These are phyloP conservation scores for Leishmania major DNA, from an alignment of 208 protist genomes.

Conservation along the genomic window DNA sequence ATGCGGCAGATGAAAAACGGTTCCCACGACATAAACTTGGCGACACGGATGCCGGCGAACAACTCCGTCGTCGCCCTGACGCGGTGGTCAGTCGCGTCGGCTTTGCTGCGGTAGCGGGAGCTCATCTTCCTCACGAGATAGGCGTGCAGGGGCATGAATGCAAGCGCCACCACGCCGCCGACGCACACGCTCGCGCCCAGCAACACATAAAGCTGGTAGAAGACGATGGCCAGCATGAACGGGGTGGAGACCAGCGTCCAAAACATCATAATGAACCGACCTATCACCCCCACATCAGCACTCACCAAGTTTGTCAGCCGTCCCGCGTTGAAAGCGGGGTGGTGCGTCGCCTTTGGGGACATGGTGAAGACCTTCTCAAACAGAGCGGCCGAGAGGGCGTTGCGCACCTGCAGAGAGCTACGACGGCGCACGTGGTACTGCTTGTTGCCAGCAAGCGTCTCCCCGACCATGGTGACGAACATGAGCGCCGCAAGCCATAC, in stretches of 20 bases:
- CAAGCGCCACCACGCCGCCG: constrained; percentile 60
- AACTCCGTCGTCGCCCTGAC: constrained; percentile 90
- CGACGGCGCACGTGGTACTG: constrained; percentile 36
- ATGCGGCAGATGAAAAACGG: constrained; percentile 51
- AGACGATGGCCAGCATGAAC: constrained; percentile 55
- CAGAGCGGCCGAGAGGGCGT: constrained; percentile 63
- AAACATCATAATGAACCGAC: constrained; percentile 53
- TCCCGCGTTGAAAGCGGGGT: constrained; percentile 39
- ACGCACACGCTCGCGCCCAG: constrained; percentile 64
- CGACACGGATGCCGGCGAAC: constrained; percentile 83
- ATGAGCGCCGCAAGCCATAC: neutral
- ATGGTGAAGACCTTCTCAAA: constrained; percentile 86
- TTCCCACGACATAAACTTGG: constrained; percentile 94
- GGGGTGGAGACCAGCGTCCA: constrained; percentile 55
- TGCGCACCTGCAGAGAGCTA: constrained; percentile 45
- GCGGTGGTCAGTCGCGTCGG: constrained; percentile 75
- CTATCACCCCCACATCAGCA: constrained; percentile 58
- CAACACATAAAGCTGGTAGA: constrained; percentile 54
- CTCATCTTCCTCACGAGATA: constrained; percentile 39
- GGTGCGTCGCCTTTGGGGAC: constrained; percentile 37
- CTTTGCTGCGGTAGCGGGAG: constrained; percentile 16
- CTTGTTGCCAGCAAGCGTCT: constrained; percentile 14
- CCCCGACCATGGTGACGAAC: neutral
- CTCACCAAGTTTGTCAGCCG: constrained; percentile 52
- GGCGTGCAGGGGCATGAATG: constrained; percentile 67